Percentiles rank a stretch among this genome's conserved stretches.
Evolutionary conservation across 1,139 yeast genomes (phyloP).

Genomic region (Diutina mesorugosa): DNA sequence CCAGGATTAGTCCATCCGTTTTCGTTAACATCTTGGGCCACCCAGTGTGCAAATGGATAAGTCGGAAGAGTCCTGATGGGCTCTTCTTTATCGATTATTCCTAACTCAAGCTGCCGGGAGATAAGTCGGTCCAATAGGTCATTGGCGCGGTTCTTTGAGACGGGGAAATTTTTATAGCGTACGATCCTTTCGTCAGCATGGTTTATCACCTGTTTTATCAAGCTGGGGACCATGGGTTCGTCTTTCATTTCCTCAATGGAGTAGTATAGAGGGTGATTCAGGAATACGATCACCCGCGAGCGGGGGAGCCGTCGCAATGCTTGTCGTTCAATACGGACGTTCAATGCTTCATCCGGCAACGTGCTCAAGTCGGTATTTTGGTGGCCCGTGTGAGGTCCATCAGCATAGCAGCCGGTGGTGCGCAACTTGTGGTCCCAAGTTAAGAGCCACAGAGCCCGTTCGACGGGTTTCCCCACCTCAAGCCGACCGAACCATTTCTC

Average conservation of each 20-base stretch:
- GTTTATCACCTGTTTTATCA: conserved; percentile 44
- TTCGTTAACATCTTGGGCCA: conserved; percentile 20
- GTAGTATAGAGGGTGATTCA: conserved; percentile 61
- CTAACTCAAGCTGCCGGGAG: conserved; percentile 42
- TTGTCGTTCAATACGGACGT: conserved; percentile 48
- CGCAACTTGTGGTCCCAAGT: conserved; percentile 54
- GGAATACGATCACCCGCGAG: conserved; percentile 35
- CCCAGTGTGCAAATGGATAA: conserved; percentile 50
- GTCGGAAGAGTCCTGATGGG: conserved; percentile 48
- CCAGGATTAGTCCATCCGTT: conserved; percentile 34
- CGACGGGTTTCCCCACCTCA: conserved; percentile 49
- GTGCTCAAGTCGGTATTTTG: background rate
- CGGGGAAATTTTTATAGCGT: conserved; percentile 48
- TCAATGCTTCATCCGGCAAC: conserved; percentile 20
- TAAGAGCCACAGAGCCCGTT: conserved; percentile 66
- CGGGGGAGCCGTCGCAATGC: conserved; percentile 36
- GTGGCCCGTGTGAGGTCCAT: background rate
- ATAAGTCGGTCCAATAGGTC: conserved; percentile 46
- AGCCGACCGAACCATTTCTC: conserved; percentile 59
- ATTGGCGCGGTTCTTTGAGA: conserved; percentile 43
- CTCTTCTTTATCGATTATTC: conserved; percentile 41
- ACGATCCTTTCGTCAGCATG: conserved; percentile 58
- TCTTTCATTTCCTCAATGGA: conserved; percentile 67
- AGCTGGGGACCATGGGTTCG: conserved; percentile 61
- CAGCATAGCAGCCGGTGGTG: background rate